Base-by-base conservation (phyloP, 768 basidiomycete species). In the Trametes meyenii region DNA sequence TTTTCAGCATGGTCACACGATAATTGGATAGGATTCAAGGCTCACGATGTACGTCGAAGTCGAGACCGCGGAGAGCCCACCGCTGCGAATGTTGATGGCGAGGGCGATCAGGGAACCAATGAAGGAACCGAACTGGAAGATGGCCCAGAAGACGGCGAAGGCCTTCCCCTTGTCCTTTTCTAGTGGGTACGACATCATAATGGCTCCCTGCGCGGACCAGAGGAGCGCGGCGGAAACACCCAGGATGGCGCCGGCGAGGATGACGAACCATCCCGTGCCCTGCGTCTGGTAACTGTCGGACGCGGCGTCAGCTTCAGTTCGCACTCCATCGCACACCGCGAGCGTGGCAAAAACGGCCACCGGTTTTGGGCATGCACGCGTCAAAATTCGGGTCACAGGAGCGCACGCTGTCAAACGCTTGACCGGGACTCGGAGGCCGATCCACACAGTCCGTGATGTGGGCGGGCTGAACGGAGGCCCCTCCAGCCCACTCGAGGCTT, bases 161-260 rank as follows among this genome's bases (percentile, higher is more conserved):
- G 76, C 77, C 60, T 72, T 73, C 14, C 84, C 84, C 66, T 85
- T 85, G 66, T 84, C 80, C 54, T 82, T 81, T 63, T 85, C 84
- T 2, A 81, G 75, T 4, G 84, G 83, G 60, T 84, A 83, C 7
- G 78, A 73, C 81, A 84, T 79, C 83, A 85, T 84, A 63, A 85
- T 72, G 2, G 74, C 58, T 12, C 83, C 83, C 64, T 81, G 81
- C 0, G 79, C 80, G 11, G 81, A 77, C 84, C 84, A 85, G 23
- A 85, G 71, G 36, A 85, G 67, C 10, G 83, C 78, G 10, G 83
- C 83, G 45, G 78, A 77, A 19, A 80, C 29, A 5, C 83, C 84
- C 38, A 85, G 78, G 43, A 85, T 58, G 7, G 77, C 83, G 24
- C 84, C 83, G 0, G 82, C 71, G 14, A 78, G 62, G 61, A 83